These are phyloP conservation scores for Acorus calamus DNA, from an alignment of 106 monocot species.

Conservation along the genomic window DNA sequence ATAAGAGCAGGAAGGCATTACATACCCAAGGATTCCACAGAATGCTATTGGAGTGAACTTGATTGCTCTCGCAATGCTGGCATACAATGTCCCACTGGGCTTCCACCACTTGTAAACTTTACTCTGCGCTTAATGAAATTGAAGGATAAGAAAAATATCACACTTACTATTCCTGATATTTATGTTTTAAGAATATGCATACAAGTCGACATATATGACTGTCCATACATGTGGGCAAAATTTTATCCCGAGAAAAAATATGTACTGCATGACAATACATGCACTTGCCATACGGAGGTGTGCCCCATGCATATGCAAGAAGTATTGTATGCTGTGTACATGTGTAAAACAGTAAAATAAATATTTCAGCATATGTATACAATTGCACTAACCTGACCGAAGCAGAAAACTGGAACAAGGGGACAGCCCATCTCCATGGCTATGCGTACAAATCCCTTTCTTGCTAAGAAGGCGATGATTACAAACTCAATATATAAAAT, in stretches of 20 bases:
- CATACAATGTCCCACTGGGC: slow-evolving; percentile 41
- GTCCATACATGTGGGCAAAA: background rate
- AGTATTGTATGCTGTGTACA: background rate
- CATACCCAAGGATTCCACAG: slow-evolving; percentile 67
- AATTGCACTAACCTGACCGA: slow-evolving; percentile 63
- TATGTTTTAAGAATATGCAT: background rate
- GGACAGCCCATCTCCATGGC: slow-evolving; percentile 85
- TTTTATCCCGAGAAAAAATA: background rate
- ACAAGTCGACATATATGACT: background rate
- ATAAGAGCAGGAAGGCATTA: background rate
- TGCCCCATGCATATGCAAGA: background rate
- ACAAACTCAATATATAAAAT: no score
- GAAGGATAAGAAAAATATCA: background rate
- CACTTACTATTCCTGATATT: no score
- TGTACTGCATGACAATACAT: no score
- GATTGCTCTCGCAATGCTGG: slow-evolving; percentile 39
- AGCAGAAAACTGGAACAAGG: slow-evolving; percentile 88
- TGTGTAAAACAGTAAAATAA: background rate
- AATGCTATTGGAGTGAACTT: slow-evolving; percentile 49
- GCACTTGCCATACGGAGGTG: no score
- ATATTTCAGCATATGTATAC: background rate
- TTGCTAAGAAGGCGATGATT: slow-evolving; percentile 63
- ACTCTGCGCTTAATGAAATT: slow-evolving; percentile 18
- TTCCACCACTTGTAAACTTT: slow-evolving; percentile 85
- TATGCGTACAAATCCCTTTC: slow-evolving; percentile 85